Base-by-base conservation (phyloP, 305 asterid genomes). In the Striga hermonthica region DNA sequence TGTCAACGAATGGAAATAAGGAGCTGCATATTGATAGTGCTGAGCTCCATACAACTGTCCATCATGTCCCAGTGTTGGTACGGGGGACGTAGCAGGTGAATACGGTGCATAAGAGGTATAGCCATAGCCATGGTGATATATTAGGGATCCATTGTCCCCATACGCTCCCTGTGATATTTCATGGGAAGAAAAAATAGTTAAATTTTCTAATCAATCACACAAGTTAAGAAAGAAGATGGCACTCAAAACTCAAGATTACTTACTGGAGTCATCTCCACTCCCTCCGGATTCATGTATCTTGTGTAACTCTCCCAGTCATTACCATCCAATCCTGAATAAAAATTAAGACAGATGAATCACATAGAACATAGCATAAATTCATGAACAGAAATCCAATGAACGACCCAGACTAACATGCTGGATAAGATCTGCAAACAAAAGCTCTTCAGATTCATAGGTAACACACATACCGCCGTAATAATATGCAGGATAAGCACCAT, bases 11-110 rank as follows among this genome's bases (percentile, higher is more conserved):
- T 78, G 86, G 72, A 78, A 80, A 67, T 83, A 82, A 15, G 88
- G 79, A 65, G 80, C 50, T 7, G 93, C 88, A 63, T 85, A 87
- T 55, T 87, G 95, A 61, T 87, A 87, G n/a, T 85, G 91, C 64
- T 87, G 93, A 38, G 90, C 77, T 58, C 93, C 88, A 80, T 87
- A 83, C 1, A 81, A 55, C 76, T 85, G 93, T 11, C 93, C 90
- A 74, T 85, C 93, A 54, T 80, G 90, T 14, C 83, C 92, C 59
- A 85, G 8, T 1, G 87, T 82, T 6, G 93, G 87, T 34, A 82
- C 82, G 3, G 90, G 89, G 10, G 89, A 77, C 38, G 82, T 74
- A 60, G 85, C 87, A 10, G 92, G 87, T 4, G 89, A 83, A 72
- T 87, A 87, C 2, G 93, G 92, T 6, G 73, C 80, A 74, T 84